These are phyloP conservation scores for Opeltia flavorubescens DNA, from an alignment of 495 filamentous ascomycete genomes.

Conservation along the genomic window DNA sequence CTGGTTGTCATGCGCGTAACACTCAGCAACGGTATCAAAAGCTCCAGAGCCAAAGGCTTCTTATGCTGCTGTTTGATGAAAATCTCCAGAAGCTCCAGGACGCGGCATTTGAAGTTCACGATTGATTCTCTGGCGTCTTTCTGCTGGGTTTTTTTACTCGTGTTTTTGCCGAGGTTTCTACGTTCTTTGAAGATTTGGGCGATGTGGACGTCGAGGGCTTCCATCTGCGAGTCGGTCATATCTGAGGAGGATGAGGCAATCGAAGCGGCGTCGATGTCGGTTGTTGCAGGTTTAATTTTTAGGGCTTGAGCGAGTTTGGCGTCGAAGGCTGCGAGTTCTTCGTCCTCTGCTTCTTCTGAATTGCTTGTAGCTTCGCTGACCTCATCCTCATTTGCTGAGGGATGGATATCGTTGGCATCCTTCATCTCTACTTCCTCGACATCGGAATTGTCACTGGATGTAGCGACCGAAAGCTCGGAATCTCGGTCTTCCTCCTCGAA, in stretches of 20 bases:
- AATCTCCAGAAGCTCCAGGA: slow-evolving; percentile 75
- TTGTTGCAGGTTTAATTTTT: slow-evolving; percentile 43
- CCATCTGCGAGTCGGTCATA: slow-evolving; percentile 94
- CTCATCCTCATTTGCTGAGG: slow-evolving; percentile 20
- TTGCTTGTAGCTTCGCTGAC: slow-evolving; percentile 32
- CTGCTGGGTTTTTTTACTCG: slow-evolving; percentile 60
- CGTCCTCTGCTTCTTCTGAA: slow-evolving; percentile 21
- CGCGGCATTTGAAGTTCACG: slow-evolving; percentile 85
- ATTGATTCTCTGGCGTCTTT: slow-evolving; percentile 81
- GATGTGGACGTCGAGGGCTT: slow-evolving; percentile 69
- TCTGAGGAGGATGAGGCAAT: slow-evolving; percentile 44
- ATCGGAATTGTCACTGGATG: slow-evolving; percentile 24
- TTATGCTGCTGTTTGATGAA: slow-evolving; percentile 68
- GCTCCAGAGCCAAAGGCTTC: slow-evolving; percentile 46
- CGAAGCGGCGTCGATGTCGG: slow-evolving; percentile 34
- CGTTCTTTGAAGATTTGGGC: slow-evolving; percentile 70
- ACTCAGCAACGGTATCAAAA: slow-evolving; percentile 52
- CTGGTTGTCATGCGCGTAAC: slow-evolving; percentile 47
- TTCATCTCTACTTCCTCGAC: slow-evolving; percentile 25
- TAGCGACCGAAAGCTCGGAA: slow-evolving; percentile 26
- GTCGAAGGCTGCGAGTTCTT: slow-evolving; percentile 52
- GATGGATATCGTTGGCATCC: slow-evolving; percentile 28
- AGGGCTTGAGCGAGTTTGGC: slow-evolving; percentile 65
- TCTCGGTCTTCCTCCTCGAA: slow-evolving; percentile 67
- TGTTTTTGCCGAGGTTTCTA: slow-evolving; percentile 35